Base-by-base conservation (phyloP, 1,139 yeast genomes). In the Pichia sp. region DNA sequence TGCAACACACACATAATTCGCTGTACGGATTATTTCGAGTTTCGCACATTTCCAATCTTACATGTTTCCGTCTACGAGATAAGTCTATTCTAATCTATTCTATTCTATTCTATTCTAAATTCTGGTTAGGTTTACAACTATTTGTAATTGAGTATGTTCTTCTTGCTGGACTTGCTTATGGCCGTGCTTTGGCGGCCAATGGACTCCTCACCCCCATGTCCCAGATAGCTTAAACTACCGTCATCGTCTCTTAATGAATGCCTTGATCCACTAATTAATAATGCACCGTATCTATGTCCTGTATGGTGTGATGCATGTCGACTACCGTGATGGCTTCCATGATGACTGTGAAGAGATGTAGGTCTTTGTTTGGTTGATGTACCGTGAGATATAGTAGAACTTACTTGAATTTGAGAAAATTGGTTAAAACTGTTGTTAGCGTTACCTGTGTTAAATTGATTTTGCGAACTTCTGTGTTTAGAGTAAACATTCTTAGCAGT, bases 401-500 rank as follows among this genome's bases (percentile, higher is more conserved):
- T 15, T 15, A 21, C 23, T 20, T 10, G 33, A 21, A 22, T 31
- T 21, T 37, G 38, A 8, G 44, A 33, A 22, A 35, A 29, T 27
- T 42, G 43, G 19, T 28, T 40, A 13, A 35, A 36, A 32, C 45
- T 41, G 22, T 29, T 26, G 23, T 26, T 41, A 25, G n/a, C n/a
- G n/a, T 35, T 33, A 9, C 40, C 33, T 16, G 19, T 27, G n/a
- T 14, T 19, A 28, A 28, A 23, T 5, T 26, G 10, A n/a, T 25
- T 25, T 8, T 35, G 31, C 3, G 21, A 16, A 8, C 27, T 36
- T 29, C 50, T 46, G 14, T 47, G 39, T 22, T 38, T 48, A 1
- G 52, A 50, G 26, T 45, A 39, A 16, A 46, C 46, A 24, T 48
- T 45, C 19, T 41, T 43, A 11, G 43, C 35, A 9, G 51, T 45